Evolutionary conservation across 192 early-diverging fungal species (phyloP), one percentile per base, ranked within the genome.

Genomic region (Coemansia sp.): DNA sequence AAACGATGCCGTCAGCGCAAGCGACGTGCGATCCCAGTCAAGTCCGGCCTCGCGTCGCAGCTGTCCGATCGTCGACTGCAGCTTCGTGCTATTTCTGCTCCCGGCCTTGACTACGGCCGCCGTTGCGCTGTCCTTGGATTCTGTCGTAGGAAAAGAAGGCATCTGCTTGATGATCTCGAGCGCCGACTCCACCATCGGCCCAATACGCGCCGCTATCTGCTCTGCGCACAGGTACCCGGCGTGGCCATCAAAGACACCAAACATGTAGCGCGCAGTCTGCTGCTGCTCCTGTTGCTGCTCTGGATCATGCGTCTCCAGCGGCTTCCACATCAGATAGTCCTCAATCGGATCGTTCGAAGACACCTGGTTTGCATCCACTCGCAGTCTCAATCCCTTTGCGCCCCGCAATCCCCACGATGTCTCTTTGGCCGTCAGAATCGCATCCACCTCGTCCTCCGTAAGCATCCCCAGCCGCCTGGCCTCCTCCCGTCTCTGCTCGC

Each of bases 291-390:
- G n/a, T 8, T 11, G 11, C 49, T 41, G 36, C 36, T 9, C 57
- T 41, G n/a, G 12, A 15, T 11, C 22, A 40, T 54, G 39, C 47
- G 49, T 42, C 13, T 43, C 40, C 46, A 82, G 61, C 9, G 63
- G 49, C 65, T 54, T 51, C 72, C 65, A 70, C n/a, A 63, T 52
- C 51, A 76, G 19, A 56, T 84, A 80, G 58, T 84, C 83, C 54
- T 84, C 83, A 26, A 84, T 80, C 10, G 74, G 77, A 6, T 51
- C 62, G 21, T 84, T 84, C 1, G 83, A 84, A 19, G 74, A 66
- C 5, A 86, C 73, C 67, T 80, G 81, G 65, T 73, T 83, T 2
- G 73, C 78, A 62, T 85, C 69, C 15, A 79, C 71, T 7, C 65
- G 77, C 49, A 78, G 36, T 0, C 58, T 40, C 43, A 47, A n/a